Percentiles rank a stretch among this genome's conserved stretches.
Conservation (phyloP, 2,329 filamentous ascomycete species). For the Fusarium fujikuroi region DNA sequence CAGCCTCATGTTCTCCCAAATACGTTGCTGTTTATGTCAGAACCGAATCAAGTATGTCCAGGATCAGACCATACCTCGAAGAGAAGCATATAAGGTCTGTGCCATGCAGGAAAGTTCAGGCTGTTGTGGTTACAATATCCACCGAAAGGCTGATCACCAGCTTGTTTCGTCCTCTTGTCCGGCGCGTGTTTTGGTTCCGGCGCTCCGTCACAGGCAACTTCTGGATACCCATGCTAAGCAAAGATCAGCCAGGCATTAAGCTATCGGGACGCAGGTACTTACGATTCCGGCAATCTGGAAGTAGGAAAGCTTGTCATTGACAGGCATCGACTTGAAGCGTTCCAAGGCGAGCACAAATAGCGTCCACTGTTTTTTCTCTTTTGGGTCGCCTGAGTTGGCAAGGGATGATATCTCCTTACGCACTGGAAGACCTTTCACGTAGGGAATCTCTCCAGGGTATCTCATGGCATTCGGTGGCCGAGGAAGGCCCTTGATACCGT, state of each 20-base stretch:
- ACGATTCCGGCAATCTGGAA: conserved; percentile 26
- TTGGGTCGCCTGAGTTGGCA: not conserved
- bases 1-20: not conserved
- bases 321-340: conserved; percentile 1
- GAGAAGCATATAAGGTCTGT: conserved; percentile 18
- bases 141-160: conserved; percentile 8
- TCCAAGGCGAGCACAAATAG: conserved; percentile 13
- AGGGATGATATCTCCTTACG: conserved; percentile 5
- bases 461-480: not conserved
- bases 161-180: rapidly evolving
- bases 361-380: conserved; percentile 5
- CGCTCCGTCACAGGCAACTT: conserved; percentile 5
- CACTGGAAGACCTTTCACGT: not conserved
- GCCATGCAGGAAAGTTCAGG: conserved; percentile 26
- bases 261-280: not conserved
- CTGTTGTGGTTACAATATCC: conserved; percentile 25
- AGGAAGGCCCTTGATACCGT: conserved; percentile 15
- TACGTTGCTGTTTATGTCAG: conserved; percentile 10
- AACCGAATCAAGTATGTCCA: not conserved
- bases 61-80: conserved; percentile 8
- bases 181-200: not conserved
- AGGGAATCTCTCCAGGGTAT: not conserved
- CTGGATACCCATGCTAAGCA: conserved; percentile 17
- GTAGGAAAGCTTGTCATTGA: not conserved
- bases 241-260: not conserved